Evolutionary conservation across 805 yeast genomes (phyloP), one percentile per base, ranked within the genome.

Genomic region (Sungouiozyma ichnusensis): DNA sequence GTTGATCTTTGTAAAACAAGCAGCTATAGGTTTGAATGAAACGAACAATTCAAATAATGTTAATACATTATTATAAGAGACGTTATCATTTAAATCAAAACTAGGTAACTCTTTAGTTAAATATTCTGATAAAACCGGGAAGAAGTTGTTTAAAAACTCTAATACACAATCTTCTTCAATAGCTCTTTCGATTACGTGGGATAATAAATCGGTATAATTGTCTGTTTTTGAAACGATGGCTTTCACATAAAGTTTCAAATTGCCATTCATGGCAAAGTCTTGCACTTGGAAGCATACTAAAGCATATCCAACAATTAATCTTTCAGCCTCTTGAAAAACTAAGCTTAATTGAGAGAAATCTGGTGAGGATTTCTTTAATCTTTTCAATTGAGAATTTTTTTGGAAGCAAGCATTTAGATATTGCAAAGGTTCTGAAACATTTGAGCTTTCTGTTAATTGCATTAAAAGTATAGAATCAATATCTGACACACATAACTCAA

Each of bases 201-300:
- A 59, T 41, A 86, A 57, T 46, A 79, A 79, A 44, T 71, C 78
- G 40, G 58, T 44, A 39, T 58, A 64, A 13, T 45, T 38, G 37
- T 56, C 58, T 33, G 56, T 55, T 27, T 57, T 53, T 13, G 44
- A 36, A 8, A 65, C 44, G 6, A 67, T 58, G 36, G 58, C 62
- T 35, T 44, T 48, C 8, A 63, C 43, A 42, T 57, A 57, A n/a
- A 39, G 27, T 17, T 42, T 39, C 6, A 50, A 48, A 32, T 50
- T 48, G 16, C 58, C 62, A 33, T 51, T 49, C 15, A 52, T 40
- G 17, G 58, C 48, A 41, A 62, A 62, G 42, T 80, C 88, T 8
- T 83, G 80, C 2, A 78, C 73, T 58, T 79, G 85, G 54, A 83
- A 79, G 17, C 79, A 61, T 17, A 83, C 78, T 20, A 79, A 64